Percentiles rank a stretch among this genome's conserved stretches.
Conservation (phyloP, 345 rosid genomes). For the rapeseed (Brassica napus) region Da-Ae NC_063449.1:45817001-45817500, state of each 20-base stretch:
- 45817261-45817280: conserved; percentile 84
- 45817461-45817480: conserved; percentile 69
- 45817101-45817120: conserved; percentile 83
- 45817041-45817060: conserved; percentile 89
- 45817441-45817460: conserved; percentile 79
- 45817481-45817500: conserved; percentile 51
- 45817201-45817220: conserved; percentile 13
- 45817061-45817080: conserved; percentile 87
- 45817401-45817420: conserved; percentile 56
- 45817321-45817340: conserved; percentile 18
- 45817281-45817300: conserved; percentile 81
- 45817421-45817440: conserved; percentile 83
- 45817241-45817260: conserved; percentile 81
- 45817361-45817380: conserved; percentile 7
- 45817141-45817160: background rate
- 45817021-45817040: conserved; percentile 89
- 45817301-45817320: conserved; percentile 78
- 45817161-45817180: background rate
- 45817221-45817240: conserved; percentile 65
- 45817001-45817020: conserved; percentile 51
- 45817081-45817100: conserved; percentile 78
- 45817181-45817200: background rate
- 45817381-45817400: background rate
- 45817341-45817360: background rate
- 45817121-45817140: conserved; percentile 60